These are phyloP conservation scores for Exophiala bonariae DNA, from an alignment of 2,329 filamentous ascomycete species.

Conservation along the genomic window DNA sequence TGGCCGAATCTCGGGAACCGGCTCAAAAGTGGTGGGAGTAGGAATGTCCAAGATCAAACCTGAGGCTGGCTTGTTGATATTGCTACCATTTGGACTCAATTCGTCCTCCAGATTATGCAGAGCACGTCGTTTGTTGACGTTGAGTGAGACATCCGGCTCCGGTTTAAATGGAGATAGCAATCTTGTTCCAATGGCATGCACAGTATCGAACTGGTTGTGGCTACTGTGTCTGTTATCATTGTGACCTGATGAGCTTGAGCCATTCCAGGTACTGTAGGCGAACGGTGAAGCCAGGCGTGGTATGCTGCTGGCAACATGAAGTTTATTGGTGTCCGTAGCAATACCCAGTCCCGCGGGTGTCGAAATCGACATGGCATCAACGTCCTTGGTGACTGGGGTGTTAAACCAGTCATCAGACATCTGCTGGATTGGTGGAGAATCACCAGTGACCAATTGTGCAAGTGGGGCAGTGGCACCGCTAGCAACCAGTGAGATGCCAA, in stretches of 20 bases:
- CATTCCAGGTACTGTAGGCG: conserved; percentile 49
- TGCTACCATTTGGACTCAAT: conserved; percentile 44
- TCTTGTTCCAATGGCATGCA: conserved; percentile 45
- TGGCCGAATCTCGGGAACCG: conserved; percentile 32
- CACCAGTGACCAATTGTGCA: conserved; percentile 35
- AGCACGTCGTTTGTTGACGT: conserved; percentile 59
- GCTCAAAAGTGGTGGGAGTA: conserved; percentile 44
- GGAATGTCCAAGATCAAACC: conserved; percentile 31
- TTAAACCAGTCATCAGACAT: conserved; percentile 38
- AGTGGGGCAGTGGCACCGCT: conserved; percentile 40
- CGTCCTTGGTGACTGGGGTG: conserved; percentile 30
- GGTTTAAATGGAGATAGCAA: conserved; percentile 56
- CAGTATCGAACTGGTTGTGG: conserved; percentile 41
- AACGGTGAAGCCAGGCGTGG: conserved; percentile 51
- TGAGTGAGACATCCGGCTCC: conserved; percentile 49
- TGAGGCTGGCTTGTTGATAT: conserved; percentile 34
- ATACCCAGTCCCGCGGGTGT: conserved; percentile 25
- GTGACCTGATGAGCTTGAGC: conserved; percentile 36
- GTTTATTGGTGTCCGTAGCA: conserved; percentile 20
- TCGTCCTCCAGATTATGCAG: conserved; percentile 55
- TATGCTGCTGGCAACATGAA: conserved; percentile 28
- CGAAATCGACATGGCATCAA: conserved; percentile 16
- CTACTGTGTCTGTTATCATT: conserved; percentile 32
- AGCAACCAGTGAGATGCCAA: conserved; percentile 45
- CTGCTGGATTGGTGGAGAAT: conserved; percentile 27